Conservation (phyloP, 768 basidiomycete species). For the Fibroporia radiculosa region DNA sequence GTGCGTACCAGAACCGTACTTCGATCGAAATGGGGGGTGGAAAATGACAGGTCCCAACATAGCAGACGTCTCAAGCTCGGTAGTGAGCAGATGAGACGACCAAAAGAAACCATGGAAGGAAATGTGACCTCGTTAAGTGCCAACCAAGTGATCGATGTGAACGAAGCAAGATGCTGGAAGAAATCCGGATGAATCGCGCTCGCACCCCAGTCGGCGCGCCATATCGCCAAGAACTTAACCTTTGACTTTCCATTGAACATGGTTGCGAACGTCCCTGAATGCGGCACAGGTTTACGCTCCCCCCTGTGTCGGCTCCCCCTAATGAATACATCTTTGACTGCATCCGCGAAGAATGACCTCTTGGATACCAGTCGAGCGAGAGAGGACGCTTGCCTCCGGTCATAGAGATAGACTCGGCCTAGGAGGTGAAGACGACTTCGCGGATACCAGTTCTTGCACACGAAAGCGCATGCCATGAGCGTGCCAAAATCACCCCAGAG, state of each 20-base stretch:
- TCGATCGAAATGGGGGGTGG: background rate
- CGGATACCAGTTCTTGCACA: constrained; percentile 17
- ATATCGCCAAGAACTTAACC: background rate
- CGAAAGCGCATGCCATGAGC: constrained; percentile 9
- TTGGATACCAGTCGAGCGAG: background rate
- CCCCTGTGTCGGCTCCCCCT: background rate
- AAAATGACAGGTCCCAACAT: background rate
- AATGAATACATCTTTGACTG: background rate
- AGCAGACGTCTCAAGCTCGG: background rate
- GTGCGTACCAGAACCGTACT: background rate
- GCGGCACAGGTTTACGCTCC: background rate
- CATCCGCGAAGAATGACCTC: background rate
- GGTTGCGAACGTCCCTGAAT: background rate
- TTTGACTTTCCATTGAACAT: background rate
- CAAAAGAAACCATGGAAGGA: background rate
- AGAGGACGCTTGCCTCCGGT: background rate
- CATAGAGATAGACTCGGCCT: background rate
- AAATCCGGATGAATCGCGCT: background rate
- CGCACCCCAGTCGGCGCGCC: background rate
- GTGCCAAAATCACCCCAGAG: constrained; percentile 2
- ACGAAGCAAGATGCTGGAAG: background rate
- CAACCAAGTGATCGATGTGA: background rate
- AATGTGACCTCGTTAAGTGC: background rate
- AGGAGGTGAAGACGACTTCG: constrained; percentile 14
- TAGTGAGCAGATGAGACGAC: background rate